A percentile compares a stretch with the other conserved stretches of the same genome.
Conservation (phyloP, 768 basidiomycete species). For the Nidularia sp. region DNA sequence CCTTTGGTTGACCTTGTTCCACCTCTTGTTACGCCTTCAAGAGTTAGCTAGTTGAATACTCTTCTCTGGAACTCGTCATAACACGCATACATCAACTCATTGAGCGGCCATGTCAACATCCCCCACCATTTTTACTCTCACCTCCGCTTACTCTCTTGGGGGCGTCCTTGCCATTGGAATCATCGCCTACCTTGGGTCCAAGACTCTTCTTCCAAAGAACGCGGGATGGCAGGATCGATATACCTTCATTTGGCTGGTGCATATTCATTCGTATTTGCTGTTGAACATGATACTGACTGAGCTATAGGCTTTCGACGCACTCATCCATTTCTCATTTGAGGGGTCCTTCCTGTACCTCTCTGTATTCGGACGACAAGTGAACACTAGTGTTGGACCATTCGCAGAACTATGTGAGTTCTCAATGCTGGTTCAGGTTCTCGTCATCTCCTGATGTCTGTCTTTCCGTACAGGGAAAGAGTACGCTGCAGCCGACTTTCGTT, state of each 20-base stretch:
- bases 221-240: slow-evolving; percentile 60
- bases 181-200: slow-evolving; percentile 49
- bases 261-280: slow-evolving; percentile 13
- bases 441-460: neutral
- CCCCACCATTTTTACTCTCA: slow-evolving; percentile 43
- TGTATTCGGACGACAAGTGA: slow-evolving; percentile 68
- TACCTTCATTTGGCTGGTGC: slow-evolving; percentile 78
- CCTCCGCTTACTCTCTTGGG: slow-evolving; percentile 60
- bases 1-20: too few relatives aligned
- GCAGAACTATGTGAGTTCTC: slow-evolving; percentile 67
- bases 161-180: slow-evolving; percentile 51
- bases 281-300: neutral
- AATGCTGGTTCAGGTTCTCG: neutral
- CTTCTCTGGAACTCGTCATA: too few relatives aligned
- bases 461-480: slow-evolving; percentile 69
- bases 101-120: too few relatives aligned
- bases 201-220: slow-evolving; percentile 57
- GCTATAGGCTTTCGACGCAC: slow-evolving; percentile 68
- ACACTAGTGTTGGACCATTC: slow-evolving; percentile 61
- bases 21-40: too few relatives aligned
- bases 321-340: slow-evolving; percentile 77
- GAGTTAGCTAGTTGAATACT: too few relatives aligned
- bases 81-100: too few relatives aligned
- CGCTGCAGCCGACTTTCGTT: slow-evolving; percentile 73
- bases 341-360: slow-evolving; percentile 80